Conservation (phyloP, 208 protist species). For the Acanthamoeba lenticulata region DNA sequence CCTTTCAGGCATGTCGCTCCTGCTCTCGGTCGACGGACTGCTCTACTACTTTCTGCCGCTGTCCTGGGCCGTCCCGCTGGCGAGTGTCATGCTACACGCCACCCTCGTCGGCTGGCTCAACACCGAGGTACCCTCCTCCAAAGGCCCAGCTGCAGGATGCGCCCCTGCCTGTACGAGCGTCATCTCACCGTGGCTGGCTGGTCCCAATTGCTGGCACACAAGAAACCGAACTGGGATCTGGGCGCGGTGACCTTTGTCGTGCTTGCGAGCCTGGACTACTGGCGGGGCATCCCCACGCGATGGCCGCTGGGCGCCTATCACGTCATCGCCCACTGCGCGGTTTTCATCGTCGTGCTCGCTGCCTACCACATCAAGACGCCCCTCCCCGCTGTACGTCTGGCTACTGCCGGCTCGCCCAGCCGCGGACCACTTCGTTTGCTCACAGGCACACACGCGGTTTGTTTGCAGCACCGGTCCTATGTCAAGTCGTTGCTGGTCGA, state of each 20-base stretch:
- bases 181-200: background rate
- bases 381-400: background rate
- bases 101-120: slow-evolving; percentile 34
- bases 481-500: slow-evolving; percentile 30
- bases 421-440: too few species aligned
- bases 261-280: slow-evolving; percentile 9
- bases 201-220: background rate
- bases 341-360: slow-evolving; percentile 34
- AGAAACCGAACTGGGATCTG: slow-evolving; percentile 58
- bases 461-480: background rate
- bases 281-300: background rate
- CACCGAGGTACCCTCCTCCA: background rate
- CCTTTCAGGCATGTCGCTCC: slow-evolving; percentile 5
- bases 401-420: background rate
- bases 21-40: slow-evolving; percentile 10
- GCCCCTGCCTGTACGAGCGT: background rate
- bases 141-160: too few species aligned
- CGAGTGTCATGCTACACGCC: slow-evolving; percentile 1
- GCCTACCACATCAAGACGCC: slow-evolving; percentile 52
- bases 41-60: slow-evolving; percentile 37
- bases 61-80: background rate
- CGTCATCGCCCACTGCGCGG: slow-evolving; percentile 19
- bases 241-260: background rate
- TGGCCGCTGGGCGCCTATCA: slow-evolving; percentile 43
- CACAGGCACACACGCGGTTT: too few species aligned